A percentile compares a stretch with the other conserved stretches of the same genome.
phyloP scores from a whole-genome alignment of 2,329 filamentous ascomycete genomes.

The Lachnellula subtilissima region DNA sequence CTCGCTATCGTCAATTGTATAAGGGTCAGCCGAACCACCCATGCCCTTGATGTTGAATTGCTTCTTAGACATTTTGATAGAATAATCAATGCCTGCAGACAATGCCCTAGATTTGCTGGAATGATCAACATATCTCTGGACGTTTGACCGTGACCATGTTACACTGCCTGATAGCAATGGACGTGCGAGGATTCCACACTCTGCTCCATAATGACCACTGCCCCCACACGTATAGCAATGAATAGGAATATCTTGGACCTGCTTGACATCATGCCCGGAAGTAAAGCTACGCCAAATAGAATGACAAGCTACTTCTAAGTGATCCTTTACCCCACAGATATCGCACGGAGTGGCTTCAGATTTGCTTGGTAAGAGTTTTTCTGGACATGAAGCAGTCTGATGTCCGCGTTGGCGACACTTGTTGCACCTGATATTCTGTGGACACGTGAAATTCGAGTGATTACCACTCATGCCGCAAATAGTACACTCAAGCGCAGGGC shows the following conservation, averaged over 20 bases:
- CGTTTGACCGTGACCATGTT: constrained; percentile 50
- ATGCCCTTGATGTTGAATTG: constrained; percentile 30
- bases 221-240: constrained; percentile 55
- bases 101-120: constrained; percentile 31
- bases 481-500: constrained; percentile 43
- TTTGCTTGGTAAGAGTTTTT: constrained; percentile 49
- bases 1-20: constrained; percentile 27
- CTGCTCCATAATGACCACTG: constrained; percentile 51
- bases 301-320: constrained; percentile 56
- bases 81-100: constrained; percentile 27
- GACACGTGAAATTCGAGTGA: constrained; percentile 49
- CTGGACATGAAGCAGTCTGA: constrained; percentile 43
- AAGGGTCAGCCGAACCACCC: constrained; percentile 24
- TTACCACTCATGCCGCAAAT: constrained; percentile 40
- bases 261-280: constrained; percentile 38
- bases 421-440: constrained; percentile 45
- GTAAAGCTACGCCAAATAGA: constrained; percentile 56
- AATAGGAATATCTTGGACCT: constrained; percentile 45
- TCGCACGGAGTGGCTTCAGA: constrained; percentile 55
- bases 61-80: constrained; percentile 16
- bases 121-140: constrained; percentile 45
- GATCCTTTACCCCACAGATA: constrained; percentile 51
- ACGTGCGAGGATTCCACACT: constrained; percentile 40
- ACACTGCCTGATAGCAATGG: constrained; percentile 32
- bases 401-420: constrained; percentile 64